Evolutionary conservation across 352 stramenopile species (phyloP).

Genomic region (Globisporangium radiosum): DNA sequence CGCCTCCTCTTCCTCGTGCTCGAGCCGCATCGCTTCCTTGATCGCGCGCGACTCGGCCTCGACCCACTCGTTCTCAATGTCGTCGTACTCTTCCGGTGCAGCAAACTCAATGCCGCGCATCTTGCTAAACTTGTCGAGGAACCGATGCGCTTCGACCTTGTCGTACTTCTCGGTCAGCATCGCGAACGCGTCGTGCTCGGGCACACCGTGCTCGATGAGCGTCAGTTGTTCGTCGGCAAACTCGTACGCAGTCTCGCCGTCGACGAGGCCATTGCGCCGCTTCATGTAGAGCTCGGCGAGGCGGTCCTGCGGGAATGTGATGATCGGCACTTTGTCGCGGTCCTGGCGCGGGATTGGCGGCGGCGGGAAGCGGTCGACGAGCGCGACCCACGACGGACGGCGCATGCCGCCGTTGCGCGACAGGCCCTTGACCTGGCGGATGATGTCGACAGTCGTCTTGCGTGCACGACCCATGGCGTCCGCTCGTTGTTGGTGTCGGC

Average conservation of each 20-base stretch:
- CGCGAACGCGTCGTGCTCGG: slow-evolving; percentile 72
- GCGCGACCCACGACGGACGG: slow-evolving; percentile 54
- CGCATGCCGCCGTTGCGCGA: slow-evolving; percentile 77
- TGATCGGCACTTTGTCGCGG: slow-evolving; percentile 64
- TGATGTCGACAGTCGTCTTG: slow-evolving; percentile 73
- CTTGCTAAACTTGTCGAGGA: slow-evolving; percentile 78
- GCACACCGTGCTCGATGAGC: slow-evolving; percentile 75
- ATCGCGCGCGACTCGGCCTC: slow-evolving; percentile 69
- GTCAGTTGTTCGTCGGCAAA: slow-evolving; percentile 84
- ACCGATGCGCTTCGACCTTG: slow-evolving; percentile 70
- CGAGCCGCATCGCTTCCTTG: slow-evolving; percentile 81
- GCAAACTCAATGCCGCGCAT: slow-evolving; percentile 77
- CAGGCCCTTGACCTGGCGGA: slow-evolving; percentile 72
- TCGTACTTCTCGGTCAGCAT: slow-evolving; percentile 84
- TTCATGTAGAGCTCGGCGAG: slow-evolving; percentile 81
- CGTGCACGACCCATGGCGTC: slow-evolving; percentile 64
- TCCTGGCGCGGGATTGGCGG: slow-evolving; percentile 67
- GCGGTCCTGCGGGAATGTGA: slow-evolving; percentile 82
- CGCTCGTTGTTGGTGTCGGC: too few relatives aligned
- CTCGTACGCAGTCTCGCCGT: slow-evolving; percentile 79
- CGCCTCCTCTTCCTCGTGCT: slow-evolving; percentile 76
- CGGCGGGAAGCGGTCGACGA: slow-evolving; percentile 73
- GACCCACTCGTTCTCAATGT: slow-evolving; percentile 80
- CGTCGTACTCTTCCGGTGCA: slow-evolving; percentile 68
- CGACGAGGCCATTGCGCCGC: slow-evolving; percentile 53